Evolutionary conservation across 2,329 filamentous ascomycete genomes (phyloP), one percentile per base, ranked within the genome.

Genomic region (Fusarium sp.): DNA sequence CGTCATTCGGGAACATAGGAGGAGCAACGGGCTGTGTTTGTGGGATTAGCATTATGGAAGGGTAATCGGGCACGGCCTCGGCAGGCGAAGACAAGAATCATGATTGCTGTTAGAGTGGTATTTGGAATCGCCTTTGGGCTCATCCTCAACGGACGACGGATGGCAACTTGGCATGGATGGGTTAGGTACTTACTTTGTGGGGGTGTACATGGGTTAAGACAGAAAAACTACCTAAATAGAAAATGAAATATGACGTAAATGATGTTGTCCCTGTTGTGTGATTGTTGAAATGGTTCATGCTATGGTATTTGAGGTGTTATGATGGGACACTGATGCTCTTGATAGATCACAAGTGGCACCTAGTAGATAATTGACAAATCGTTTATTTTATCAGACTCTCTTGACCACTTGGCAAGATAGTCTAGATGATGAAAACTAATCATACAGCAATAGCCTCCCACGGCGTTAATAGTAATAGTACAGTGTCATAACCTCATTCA

Each of bases 361-460:
- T 4, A 2, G 27, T 32, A n/a, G 6, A 32, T 32, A 7, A 38
- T 60, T 58, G 25, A 35, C 25, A 50, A 43, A 62, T 37, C 35
- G 52, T 63, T 59, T 17, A 40, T 69, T 27, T 45, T 52, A n/a
- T 59, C 58, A n/a, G 6, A 17, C 66, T 62, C 33, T 50, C 50
- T 59, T 30, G 27, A 54, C 25, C 33, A 52, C 68, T 43, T 59
- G 64, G 65, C 60, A 64, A 74, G 20, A 20, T 30, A 45, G 40
- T 59, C 54, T 40, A 63, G 50, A 54, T 52, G 47, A 54, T 20
- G 17, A 56, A 61, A 62, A 15, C 22, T 43, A 56, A 33, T 64
- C 69, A 45, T 74, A 75, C 72, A 74, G 30, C 54, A 43, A 62
- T 58, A 37, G 33, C 52, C 47, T 22, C 50, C 47, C 68, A 38